Evolutionary conservation across 2,329 filamentous ascomycete species (phyloP).

Genomic region (Moelleriella libera): DNA sequence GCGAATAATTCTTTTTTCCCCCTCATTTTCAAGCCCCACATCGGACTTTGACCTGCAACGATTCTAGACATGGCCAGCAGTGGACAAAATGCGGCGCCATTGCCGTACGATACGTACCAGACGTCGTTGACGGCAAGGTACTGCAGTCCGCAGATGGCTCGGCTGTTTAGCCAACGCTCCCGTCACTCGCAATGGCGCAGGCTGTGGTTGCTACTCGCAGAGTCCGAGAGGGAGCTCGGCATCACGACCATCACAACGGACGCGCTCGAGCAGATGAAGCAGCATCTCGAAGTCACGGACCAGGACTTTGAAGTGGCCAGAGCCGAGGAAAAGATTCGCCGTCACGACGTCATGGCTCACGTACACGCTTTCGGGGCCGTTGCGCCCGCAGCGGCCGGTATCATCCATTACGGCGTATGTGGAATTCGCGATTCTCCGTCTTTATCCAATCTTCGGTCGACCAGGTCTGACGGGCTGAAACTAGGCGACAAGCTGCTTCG

Average conservation of each 20-base stretch:
- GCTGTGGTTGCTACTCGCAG: conserved; percentile 75
- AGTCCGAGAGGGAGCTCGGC: conserved; percentile 69
- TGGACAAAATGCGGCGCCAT: neutral
- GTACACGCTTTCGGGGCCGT: conserved; percentile 62
- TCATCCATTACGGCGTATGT: conserved; percentile 56
- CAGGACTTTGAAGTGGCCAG: conserved; percentile 62
- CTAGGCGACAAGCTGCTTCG: conserved; percentile 10
- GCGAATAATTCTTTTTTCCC: neutral
- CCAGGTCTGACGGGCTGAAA: neutral
- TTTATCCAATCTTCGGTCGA: neutral
- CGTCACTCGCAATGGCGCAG: conserved; percentile 69
- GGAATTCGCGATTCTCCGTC: neutral
- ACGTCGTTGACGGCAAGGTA: conserved; percentile 61
- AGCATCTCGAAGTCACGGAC: conserved; percentile 61
- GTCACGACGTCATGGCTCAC: conserved; percentile 54
- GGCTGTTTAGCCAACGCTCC: conserved; percentile 65
- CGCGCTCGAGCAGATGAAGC: conserved; percentile 63
- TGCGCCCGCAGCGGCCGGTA: conserved; percentile 64
- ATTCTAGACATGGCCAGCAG: neutral
- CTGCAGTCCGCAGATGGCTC: conserved; percentile 60
- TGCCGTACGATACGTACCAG: conserved; percentile 29
- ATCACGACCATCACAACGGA: conserved; percentile 55
- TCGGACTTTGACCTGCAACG: neutral
- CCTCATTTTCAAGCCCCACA: neutral
- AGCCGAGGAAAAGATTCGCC: conserved; percentile 60